Percentiles rank a stretch among this genome's conserved stretches.
phyloP scores from a whole-genome alignment of 441 rosid species.

The Viola pubescens region DNA sequence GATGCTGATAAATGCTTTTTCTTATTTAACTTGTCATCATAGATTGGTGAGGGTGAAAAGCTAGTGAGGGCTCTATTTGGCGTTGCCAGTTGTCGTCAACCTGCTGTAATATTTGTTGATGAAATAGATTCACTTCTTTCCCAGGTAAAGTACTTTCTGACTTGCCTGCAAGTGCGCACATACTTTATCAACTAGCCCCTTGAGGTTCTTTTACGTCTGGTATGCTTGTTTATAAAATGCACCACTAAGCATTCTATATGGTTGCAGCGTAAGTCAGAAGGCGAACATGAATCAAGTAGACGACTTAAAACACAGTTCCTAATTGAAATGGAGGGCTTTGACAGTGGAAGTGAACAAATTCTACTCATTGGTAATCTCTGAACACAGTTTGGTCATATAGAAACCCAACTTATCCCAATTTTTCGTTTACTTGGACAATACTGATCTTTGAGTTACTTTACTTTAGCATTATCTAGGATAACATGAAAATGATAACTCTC shows the following conservation, averaged over 20 bases:
- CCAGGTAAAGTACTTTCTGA: conserved; percentile 45
- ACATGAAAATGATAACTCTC: no score
- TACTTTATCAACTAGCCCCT: no score
- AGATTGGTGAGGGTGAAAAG: conserved; percentile 99
- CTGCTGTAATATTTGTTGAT: conserved; percentile 95
- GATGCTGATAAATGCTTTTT: no score
- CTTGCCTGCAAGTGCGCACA: no score
- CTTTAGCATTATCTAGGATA: no score
- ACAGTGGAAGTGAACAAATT: conserved; percentile 77
- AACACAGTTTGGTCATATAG: neutral
- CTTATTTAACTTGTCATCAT: neutral
- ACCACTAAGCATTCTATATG: conserved; percentile 16
- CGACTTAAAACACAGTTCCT: conserved; percentile 92
- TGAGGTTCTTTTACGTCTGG: neutral
- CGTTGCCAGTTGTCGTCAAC: conserved; percentile 96
- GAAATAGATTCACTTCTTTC: conserved; percentile 93
- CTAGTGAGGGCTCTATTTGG: conserved; percentile 96
- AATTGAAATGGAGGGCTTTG: conserved; percentile 97
- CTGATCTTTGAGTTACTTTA: neutral
- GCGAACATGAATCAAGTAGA: conserved; percentile 96
- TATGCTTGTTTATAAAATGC: neutral
- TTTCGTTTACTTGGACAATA: no score
- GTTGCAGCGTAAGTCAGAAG: conserved; percentile 89
- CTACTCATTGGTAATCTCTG: conserved; percentile 70
- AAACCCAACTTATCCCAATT: no score